A percentile compares a stretch with the other conserved stretches of the same genome.
Conservation (phyloP, 129 eudicot species). For the Helichrysum umbraculigerum region DNA sequence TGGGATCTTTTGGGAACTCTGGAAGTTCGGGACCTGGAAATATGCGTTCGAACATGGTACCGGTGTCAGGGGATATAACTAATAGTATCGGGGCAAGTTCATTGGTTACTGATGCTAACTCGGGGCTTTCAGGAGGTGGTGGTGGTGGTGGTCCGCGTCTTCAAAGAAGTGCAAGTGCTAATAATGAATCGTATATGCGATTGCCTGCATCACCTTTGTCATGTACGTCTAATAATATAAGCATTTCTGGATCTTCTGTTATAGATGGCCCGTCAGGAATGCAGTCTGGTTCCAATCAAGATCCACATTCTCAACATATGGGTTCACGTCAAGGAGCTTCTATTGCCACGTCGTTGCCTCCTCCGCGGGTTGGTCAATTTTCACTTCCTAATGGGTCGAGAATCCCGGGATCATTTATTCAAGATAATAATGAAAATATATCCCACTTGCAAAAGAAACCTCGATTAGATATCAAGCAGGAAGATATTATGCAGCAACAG, state of each 20-base stretch:
- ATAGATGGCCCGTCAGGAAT: constrained; percentile 62
- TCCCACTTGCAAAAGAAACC: constrained; percentile 92
- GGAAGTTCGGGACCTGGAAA: constrained; percentile 49
- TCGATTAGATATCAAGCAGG: constrained; percentile 81
- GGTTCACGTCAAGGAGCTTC: constrained; percentile 68
- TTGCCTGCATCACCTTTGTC: constrained; percentile 94
- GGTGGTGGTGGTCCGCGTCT: constrained; percentile 71
- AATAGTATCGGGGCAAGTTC: constrained; percentile 90
- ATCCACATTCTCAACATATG: constrained; percentile 49
- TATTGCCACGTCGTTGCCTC: constrained; percentile 52
- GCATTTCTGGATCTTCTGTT: constrained; percentile 78
- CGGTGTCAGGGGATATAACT: constrained; percentile 65
- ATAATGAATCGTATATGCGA: constrained; percentile 71
- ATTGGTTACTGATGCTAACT: constrained; percentile 91
- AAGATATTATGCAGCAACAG: constrained; percentile 77
- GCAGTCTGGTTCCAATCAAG: constrained; percentile 65
- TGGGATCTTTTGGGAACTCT: constrained; percentile 71
- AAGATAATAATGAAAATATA: constrained; percentile 45
- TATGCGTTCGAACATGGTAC: constrained; percentile 53
- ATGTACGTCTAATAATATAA: constrained; percentile 76
- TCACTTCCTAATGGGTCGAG: constrained; percentile 60
- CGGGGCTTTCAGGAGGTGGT: constrained; percentile 82
- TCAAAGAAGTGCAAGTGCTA: constrained; percentile 88
- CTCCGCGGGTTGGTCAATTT: constrained; percentile 50
- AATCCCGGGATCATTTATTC: constrained; percentile 58